These are phyloP conservation scores for Chamaecyparis obtusa DNA, from an alignment of 75 land plant genomes.

Conservation along the genomic window DNA sequence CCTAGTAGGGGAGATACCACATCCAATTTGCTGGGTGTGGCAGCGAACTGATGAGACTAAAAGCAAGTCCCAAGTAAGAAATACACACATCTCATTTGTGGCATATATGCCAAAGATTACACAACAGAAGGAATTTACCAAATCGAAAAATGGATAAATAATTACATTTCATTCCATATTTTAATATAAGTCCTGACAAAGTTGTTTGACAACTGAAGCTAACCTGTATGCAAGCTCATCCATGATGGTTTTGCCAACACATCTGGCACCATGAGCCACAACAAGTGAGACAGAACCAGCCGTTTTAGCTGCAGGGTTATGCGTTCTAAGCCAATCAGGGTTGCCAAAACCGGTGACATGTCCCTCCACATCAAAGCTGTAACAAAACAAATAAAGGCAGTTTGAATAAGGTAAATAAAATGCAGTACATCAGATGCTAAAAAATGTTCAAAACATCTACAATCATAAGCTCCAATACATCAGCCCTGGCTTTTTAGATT, in stretches of 20 bases:
- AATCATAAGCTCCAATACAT: background rate
- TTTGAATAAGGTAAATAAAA: background rate
- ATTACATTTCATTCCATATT: background rate
- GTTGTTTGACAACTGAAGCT: background rate
- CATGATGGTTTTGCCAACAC: slow-evolving; percentile 89
- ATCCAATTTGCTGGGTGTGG: background rate
- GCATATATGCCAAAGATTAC: background rate
- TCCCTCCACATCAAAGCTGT: slow-evolving; percentile 87
- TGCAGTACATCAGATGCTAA: background rate
- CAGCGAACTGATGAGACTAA: background rate
- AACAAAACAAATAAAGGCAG: slow-evolving; percentile 8
- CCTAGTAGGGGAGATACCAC: background rate
- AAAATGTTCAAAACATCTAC: background rate
- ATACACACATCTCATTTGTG: background rate
- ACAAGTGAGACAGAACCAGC: slow-evolving; percentile 62
- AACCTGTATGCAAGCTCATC: slow-evolving; percentile 76
- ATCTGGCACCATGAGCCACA: slow-evolving; percentile 74
- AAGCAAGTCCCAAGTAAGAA: background rate
- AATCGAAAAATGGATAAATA: background rate
- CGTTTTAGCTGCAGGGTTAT: slow-evolving; percentile 64
- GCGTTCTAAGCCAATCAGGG: slow-evolving; percentile 79
- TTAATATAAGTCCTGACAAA: background rate
- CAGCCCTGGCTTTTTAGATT: background rate
- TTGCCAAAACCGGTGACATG: slow-evolving; percentile 86
- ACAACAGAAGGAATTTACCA: background rate